A percentile compares a stretch with the other conserved stretches of the same genome.
These are phyloP conservation scores for Boechera divaricarpa DNA, from an alignment of 345 rosid species.

Conservation along the genomic window DNA sequence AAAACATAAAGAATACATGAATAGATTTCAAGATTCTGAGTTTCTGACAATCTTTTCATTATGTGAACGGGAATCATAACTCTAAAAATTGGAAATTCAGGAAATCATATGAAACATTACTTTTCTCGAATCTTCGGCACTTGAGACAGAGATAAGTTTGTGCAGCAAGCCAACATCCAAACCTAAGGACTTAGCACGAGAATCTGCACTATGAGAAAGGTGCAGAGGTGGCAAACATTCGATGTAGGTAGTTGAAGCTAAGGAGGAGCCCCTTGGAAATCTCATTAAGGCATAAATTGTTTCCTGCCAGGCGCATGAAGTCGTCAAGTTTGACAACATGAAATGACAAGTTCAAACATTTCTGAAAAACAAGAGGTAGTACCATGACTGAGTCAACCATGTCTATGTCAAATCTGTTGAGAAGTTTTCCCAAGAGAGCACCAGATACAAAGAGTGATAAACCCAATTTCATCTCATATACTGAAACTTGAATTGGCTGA, in stretches of 20 bases:
- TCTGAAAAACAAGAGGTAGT: constrained; percentile 32
- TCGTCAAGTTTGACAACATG: constrained; percentile 26
- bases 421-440: constrained; percentile 51
- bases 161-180: constrained; percentile 61
- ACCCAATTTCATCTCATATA: constrained; percentile 91
- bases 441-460: constrained; percentile 66
- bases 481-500: constrained; percentile 92
- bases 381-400: constrained; percentile 68
- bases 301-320: constrained; percentile 58
- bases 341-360: constrained; percentile 22
- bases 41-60: constrained; percentile 15
- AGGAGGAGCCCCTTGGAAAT: constrained; percentile 63
- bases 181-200: constrained; percentile 52
- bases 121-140: constrained; percentile 50
- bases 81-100: constrained; percentile 13
- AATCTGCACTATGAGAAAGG: constrained; percentile 49
- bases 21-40: constrained; percentile 6
- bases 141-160: constrained; percentile 61
- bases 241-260: constrained; percentile 42
- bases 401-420: constrained; percentile 52
- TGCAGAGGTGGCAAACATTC: constrained; percentile 44
- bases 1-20: constrained; percentile 21
- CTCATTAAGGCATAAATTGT: constrained; percentile 74
- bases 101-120: constrained; percentile 45
- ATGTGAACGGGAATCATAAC: background rate